Conservation (phyloP, 257 asterid genomes). For the Gentiana macrophylla region DNA sequence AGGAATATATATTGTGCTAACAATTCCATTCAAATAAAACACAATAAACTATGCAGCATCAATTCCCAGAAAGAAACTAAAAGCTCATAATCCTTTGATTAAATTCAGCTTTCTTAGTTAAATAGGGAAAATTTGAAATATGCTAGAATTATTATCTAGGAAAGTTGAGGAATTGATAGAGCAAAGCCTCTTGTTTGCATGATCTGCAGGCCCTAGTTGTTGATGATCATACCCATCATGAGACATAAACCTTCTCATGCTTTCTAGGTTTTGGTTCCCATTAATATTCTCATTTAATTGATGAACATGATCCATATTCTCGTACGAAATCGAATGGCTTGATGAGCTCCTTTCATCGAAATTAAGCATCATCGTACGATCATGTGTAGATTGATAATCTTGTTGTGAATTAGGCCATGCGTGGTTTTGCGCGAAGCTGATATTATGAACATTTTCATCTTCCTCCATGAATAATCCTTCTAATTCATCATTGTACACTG, state of each 20-base stretch:
- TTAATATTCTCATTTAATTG: not conserved
- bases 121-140: too few species aligned
- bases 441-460: not conserved
- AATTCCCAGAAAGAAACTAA: too few species aligned
- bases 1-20: too few species aligned
- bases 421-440: not conserved
- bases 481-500: not conserved
- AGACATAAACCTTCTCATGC: too few species aligned
- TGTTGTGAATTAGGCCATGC: not conserved
- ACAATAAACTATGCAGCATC: too few species aligned
- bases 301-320: not conserved
- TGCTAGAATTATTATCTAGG: not conserved
- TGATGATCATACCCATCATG: conserved; percentile 2
- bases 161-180: not conserved
- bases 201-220: not conserved
- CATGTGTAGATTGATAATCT: not conserved
- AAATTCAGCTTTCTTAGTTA: too few species aligned
- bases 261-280: too few species aligned
- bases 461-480: not conserved
- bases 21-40: too few species aligned
- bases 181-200: conserved; percentile 7
- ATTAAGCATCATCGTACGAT: conserved; percentile 1
- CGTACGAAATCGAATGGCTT: not conserved
- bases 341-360: conserved; percentile 1
- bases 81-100: too few species aligned